Base-by-base conservation (phyloP, 179 eudicot species). In the Silene coronaria region DNA sequence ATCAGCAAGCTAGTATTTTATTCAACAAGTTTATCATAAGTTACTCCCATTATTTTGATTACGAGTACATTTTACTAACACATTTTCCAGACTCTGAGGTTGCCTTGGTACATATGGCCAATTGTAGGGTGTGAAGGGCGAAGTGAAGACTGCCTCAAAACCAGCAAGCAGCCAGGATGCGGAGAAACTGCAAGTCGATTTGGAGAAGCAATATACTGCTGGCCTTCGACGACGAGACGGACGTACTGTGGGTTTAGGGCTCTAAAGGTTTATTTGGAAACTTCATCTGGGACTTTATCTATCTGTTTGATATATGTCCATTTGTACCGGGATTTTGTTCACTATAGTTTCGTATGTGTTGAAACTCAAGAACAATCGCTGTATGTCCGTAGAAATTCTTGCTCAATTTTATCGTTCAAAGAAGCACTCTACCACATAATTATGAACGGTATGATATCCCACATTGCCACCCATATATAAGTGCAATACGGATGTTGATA, bases 81-180 rank as follows among this genome's bases (percentile, higher is more conserved):
- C 95, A 6, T 69, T 90, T 94, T 92, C 87, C 87, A 94, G 98
- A 94, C 91, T 94, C 98, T 94, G 98, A 95, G 97, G 90, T 88
- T 95, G 96, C 90, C 74, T 84, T 93, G 97, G 98, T 91, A 76
- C 91, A 81, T 88, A 86, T 93, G 92, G 93, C 96, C 89, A 83
- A 88, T 90, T 95, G 99, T 90, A 95, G 99, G 99, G 99, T 84
- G 96, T 95, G 82, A 95, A 95, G 82, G 98, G 92, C 75, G 97
- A 93, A 0, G 73, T 72, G 75, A 88, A 88, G 85, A 79, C 46
- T 74, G 88, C 81, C 55, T 46, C 78, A 32, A 85, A 85, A 78
- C 82, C 65, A 5, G 24, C 82, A 62, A 86, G 81, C 77, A 77
- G 79, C 68, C 85, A 87, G 82, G 88, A 87, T 58, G 78, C 84